These are phyloP conservation scores for Aegle marmelos DNA, from an alignment of 345 rosid species.

Conservation along the genomic window DNA sequence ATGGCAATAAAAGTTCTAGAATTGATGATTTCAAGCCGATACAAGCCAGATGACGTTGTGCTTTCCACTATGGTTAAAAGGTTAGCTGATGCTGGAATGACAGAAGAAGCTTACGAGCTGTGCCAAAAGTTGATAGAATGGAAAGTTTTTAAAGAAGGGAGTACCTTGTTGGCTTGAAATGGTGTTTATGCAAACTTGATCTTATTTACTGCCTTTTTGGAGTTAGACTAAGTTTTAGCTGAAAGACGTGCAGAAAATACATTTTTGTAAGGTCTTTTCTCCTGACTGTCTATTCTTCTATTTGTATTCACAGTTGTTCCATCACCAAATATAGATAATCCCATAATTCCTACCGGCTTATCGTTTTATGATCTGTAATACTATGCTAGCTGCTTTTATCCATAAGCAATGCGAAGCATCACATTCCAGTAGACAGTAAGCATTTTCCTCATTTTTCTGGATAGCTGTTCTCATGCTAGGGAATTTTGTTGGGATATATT, in stretches of 20 bases:
- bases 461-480: background rate
- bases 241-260: conserved; percentile 1
- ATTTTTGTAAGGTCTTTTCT: background rate
- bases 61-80: conserved; percentile 43
- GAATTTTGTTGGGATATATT: background rate
- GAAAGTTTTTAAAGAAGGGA: conserved; percentile 32
- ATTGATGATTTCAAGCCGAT: conserved; percentile 53
- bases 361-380: background rate
- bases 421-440: background rate
- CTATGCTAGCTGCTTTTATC: background rate
- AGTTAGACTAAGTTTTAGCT: background rate
- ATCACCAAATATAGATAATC: background rate
- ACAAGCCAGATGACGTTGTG: conserved; percentile 47
- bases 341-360: background rate
- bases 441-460: background rate
- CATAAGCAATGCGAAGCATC: too few relatives aligned
- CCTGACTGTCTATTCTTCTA: background rate
- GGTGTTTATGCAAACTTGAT: background rate
- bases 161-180: conserved; percentile 7
- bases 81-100: conserved; percentile 62
- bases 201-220: background rate
- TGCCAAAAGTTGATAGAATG: conserved; percentile 41
- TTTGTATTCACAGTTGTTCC: background rate
- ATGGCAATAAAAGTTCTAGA: conserved; percentile 65
- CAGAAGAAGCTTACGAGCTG: conserved; percentile 55